Conservation (phyloP, 352 stramenopile genomes). For the Globisporangium polare region DNA sequence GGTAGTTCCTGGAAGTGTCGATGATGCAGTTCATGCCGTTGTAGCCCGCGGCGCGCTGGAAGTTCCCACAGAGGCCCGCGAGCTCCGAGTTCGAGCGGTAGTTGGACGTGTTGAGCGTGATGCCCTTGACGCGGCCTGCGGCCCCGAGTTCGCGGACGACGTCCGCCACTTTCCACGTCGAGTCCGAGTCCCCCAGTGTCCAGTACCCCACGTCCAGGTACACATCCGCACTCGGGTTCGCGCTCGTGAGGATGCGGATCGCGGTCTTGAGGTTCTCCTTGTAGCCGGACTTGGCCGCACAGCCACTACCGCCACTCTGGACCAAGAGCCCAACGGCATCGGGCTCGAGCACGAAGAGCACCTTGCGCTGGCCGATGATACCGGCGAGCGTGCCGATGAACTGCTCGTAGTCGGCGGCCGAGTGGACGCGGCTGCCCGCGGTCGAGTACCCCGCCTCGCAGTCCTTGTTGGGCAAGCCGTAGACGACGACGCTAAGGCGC, state of each 20-base stretch:
- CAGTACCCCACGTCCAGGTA: constrained; percentile 71
- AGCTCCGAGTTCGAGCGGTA: constrained; percentile 54
- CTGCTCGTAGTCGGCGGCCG: constrained; percentile 31
- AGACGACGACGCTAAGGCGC: constrained; percentile 57
- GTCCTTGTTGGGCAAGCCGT: constrained; percentile 75
- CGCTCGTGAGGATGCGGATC: constrained; percentile 32
- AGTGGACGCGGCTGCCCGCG: constrained; percentile 29
- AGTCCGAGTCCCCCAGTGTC: constrained; percentile 34
- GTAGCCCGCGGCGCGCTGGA: constrained; percentile 44
- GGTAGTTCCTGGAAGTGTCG: constrained; percentile 54
- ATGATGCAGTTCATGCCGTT: constrained; percentile 51
- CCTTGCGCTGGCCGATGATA: constrained; percentile 46
- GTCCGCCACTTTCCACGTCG: constrained; percentile 22
- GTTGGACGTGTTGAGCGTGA: constrained; percentile 77
- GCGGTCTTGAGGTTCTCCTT: constrained; percentile 47
- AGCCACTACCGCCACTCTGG: constrained; percentile 26
- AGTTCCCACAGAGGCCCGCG: constrained; percentile 44
- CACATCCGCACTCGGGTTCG: constrained; percentile 60
- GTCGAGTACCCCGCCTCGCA: constrained; percentile 52
- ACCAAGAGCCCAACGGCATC: constrained; percentile 60
- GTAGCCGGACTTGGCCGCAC: constrained; percentile 33
- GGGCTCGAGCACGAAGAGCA: constrained; percentile 65
- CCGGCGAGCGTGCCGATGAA: constrained; percentile 46
- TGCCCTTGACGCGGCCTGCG: no score
- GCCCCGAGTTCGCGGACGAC: constrained; percentile 37